Conservation (phyloP, 768 basidiomycete genomes). For the Kwoniella botswanensis region DNA sequence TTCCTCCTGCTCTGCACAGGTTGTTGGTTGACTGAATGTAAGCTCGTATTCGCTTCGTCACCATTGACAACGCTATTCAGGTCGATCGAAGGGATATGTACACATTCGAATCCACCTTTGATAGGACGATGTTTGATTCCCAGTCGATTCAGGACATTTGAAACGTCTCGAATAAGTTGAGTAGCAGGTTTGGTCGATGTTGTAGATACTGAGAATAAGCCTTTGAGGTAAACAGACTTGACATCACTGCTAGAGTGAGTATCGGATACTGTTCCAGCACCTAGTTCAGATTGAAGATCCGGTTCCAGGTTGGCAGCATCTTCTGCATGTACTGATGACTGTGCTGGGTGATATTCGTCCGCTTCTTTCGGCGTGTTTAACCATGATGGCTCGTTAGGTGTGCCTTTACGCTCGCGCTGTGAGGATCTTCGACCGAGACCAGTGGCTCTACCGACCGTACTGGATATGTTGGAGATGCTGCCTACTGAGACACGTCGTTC, state of each 20-base stretch:
- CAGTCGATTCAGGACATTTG: conserved; percentile 86
- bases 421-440: conserved; percentile 33
- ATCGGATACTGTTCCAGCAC: conserved; percentile 2
- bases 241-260: conserved; percentile 62
- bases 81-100: conserved; percentile 92
- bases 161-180: conserved; percentile 81
- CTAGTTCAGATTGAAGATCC: conserved; percentile 17
- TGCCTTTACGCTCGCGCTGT: conserved; percentile 24
- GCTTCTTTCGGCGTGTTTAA: conserved; percentile 30
- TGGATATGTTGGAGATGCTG: conserved; percentile 42
- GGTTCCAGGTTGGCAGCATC: conserved; percentile 19
- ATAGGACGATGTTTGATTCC: conserved; percentile 92
- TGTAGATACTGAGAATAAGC: conserved; percentile 95
- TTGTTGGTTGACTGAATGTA: conserved; percentile 22
- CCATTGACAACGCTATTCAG: conserved; percentile 68
- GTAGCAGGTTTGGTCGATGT: conserved; percentile 87
- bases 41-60: conserved; percentile 42
- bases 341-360: conserved; percentile 22
- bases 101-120: conserved; percentile 92
- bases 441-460: conserved; percentile 32
- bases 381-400: conserved; percentile 15
- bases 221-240: conserved; percentile 95
- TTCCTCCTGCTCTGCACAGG: conserved; percentile 12
- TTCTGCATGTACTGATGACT: conserved; percentile 16
- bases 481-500: conserved; percentile 53